Base-by-base conservation (phyloP, 148 eudicot genomes). In the Silene conica region DNA sequence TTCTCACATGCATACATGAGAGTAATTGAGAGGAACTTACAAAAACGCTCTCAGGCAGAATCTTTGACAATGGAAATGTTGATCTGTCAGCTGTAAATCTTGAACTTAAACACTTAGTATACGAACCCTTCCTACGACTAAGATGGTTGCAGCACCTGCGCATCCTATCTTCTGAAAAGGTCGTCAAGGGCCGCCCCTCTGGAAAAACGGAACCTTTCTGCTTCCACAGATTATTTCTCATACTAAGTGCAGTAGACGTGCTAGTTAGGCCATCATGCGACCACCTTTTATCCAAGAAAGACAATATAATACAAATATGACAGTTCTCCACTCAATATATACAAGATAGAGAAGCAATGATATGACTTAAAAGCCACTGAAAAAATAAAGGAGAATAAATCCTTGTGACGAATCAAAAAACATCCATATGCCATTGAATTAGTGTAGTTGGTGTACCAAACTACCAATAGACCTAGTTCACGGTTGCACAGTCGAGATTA, bases 1-100 rank as follows among this genome's bases (percentile, higher is more conserved):
- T 63, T 43, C 70, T 18, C 7, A 22, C 59, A 46, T n/a, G 14
- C 41, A 62, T 28, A 28, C 16, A 18, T 1, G 9, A 3, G 8
- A 50, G 63, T 66, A 21, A 0, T 23, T 59, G 57, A 8, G 4
- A 48, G 38, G 67, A 19, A 48, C 79, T 64, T 86, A 91, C 98
- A 73, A 69, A 79, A 63, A 72, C 34, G 77, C 74, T 77, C 69
- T 70, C 85, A 71, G 65, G 76, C 62, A 66, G 63, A 54, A 78
- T 77, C 83, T 79, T 80, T 6, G 84, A 83, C 46, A 88, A 80
- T 62, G 71, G 87, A 74, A 85, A 88, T 9, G 77, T 55, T 43
- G 93, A 86, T 74, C 82, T 87, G 79, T 90, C 89, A 26, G 75
- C 68, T 63, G 94, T 80, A 76, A 84, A 87, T 71, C 85, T 79